Conservation (phyloP, 2,329 filamentous ascomycete species). For the Pochonia chlamydosporia region DNA sequence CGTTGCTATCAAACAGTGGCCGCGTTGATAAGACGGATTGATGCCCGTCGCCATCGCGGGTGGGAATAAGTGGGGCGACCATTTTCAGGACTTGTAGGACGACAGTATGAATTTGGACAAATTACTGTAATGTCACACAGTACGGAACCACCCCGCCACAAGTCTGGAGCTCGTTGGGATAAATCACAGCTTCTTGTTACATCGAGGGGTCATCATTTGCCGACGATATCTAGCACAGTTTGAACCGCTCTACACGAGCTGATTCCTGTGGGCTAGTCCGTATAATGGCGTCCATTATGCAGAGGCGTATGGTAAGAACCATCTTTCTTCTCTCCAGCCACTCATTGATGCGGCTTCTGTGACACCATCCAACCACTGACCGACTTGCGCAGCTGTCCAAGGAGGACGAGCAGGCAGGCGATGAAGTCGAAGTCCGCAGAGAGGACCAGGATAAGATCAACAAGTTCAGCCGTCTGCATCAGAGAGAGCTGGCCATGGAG, state of each 20-base stretch:
- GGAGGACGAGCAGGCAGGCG: slow-evolving; percentile 74
- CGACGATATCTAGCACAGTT: background rate
- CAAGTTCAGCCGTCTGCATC: slow-evolving; percentile 89
- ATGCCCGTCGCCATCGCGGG: too few relatives aligned
- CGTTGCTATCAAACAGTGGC: too few relatives aligned
- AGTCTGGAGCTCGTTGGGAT: background rate
- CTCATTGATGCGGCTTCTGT: background rate
- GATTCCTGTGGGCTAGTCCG: background rate
- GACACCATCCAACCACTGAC: slow-evolving; percentile 10
- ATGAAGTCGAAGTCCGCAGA: slow-evolving; percentile 88
- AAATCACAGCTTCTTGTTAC: too few relatives aligned
- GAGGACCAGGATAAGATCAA: slow-evolving; percentile 99
- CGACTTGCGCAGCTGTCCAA: slow-evolving; percentile 66
- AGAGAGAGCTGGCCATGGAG: slow-evolving; percentile 71
- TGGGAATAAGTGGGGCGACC: too few relatives aligned
- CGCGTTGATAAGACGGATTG: too few relatives aligned
- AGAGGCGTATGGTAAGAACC: slow-evolving; percentile 52
- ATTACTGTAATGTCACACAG: background rate
- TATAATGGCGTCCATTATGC: slow-evolving; percentile 41
- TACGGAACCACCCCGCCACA: slow-evolving; percentile 1
- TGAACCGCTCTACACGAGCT: background rate
- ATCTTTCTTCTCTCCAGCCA: background rate
- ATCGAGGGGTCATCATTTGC: background rate
- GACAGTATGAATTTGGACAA: background rate
- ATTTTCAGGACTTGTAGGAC: too few relatives aligned